Base-by-base conservation (phyloP, 352 stramenopile species). In the Phytophthora macrochlamydospora region DNA sequence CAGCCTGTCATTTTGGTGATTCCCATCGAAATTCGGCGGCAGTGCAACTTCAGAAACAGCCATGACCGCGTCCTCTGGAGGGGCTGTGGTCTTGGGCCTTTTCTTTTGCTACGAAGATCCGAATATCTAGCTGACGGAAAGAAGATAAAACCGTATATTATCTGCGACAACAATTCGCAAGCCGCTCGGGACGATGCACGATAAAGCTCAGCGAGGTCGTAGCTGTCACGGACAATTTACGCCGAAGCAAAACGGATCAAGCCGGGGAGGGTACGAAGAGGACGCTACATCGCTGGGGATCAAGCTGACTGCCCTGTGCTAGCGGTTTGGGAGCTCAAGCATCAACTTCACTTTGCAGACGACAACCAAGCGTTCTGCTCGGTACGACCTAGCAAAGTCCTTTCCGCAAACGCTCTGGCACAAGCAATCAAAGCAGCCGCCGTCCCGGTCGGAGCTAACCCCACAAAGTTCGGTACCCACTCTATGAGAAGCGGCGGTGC, bases 31-130 rank as follows among this genome's bases (percentile, higher is more conserved):
- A 3, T 64, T 4, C 49, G 54, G 9, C 3, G 7, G 31, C 24
- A 35, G 3, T 51, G 54, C 32, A 32, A 69, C 28, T 64, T 64
- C 43, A 40, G 7, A 7, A 54, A 7, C 12, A n/a, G 42, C 62
- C 62, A 64, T n/a, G 62, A 69, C 18, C 43, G 54, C 54, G 48
- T 60, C 7, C 31, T 64, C 9, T 69, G 51, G 59, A 24, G 18
- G 60, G 60, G 60, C 52, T 61, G 59, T 50, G 50, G 49, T 61
- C 55, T 8, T 69, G 55, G 55, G 62, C 50, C 61, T 57, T n/a
- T 65, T 65, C 62, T 65, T 65, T 14, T 70, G 24, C 31, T 69
- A 0, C 9, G 55, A n/a, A 18, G 55, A 2, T 57, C 38, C 13
- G 53, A 63, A 11, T 69, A 69, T 28, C 28, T 69, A 18, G 42